Evolutionary conservation across 495 filamentous ascomycete species (phyloP).

Genomic region (Penicillium atrosanguineum): DNA sequence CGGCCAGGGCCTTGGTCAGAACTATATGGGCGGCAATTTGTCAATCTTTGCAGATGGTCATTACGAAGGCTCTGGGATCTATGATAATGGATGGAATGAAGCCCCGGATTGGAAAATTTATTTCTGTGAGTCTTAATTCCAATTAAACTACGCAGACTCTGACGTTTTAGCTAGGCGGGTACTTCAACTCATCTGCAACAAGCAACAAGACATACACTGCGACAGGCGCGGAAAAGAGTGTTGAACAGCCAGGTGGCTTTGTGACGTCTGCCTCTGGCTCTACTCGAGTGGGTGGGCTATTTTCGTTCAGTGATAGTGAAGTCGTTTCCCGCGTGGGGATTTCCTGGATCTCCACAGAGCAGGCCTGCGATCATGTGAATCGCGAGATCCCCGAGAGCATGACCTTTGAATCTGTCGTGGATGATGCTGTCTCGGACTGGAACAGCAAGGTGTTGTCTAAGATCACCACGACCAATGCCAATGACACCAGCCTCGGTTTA

Average conservation of each 20-base stretch:
- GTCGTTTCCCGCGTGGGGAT: constrained; percentile 67
- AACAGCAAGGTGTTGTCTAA: constrained; percentile 61
- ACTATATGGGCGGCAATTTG: constrained; percentile 65
- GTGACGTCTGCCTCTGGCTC: constrained; percentile 28
- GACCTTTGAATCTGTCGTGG: constrained; percentile 45
- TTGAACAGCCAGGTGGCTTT: constrained; percentile 24
- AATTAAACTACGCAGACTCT: neutral
- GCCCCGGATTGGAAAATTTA: constrained; percentile 62
- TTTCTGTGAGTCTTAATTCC: constrained; percentile 49
- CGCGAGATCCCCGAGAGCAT: constrained; percentile 55
- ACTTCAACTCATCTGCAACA: constrained; percentile 50
- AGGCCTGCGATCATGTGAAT: constrained; percentile 60
- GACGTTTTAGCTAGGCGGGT: constrained; percentile 38
- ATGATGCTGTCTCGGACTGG: constrained; percentile 53
- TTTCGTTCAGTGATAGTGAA: constrained; percentile 30
- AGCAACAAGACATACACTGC: constrained; percentile 32
- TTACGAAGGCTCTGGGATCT: constrained; percentile 64
- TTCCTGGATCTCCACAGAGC: constrained; percentile 63
- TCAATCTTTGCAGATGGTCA: constrained; percentile 48
- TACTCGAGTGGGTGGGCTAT: constrained; percentile 34
- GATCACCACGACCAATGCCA: constrained; percentile 56
- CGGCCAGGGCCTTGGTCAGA: constrained; percentile 58
- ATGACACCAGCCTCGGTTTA: constrained; percentile 53
- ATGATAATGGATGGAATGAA: constrained; percentile 63
- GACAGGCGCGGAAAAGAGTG: constrained; percentile 26